Percentiles rank a stretch among this genome's conserved stretches.
phyloP scores from a whole-genome alignment of 441 rosid species.

The Euphorbia celastroides region DNA sequence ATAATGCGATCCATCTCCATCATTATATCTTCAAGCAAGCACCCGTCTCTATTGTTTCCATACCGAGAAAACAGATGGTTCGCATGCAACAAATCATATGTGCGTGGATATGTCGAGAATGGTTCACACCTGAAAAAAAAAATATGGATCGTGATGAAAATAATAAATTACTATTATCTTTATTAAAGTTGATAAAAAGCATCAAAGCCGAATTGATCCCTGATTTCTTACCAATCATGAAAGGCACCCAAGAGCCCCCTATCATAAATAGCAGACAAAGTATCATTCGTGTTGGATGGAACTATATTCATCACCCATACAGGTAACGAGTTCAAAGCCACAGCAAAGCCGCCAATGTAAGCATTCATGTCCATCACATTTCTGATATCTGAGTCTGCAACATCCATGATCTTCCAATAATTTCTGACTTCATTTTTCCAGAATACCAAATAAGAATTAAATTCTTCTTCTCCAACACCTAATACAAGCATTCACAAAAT shows the following conservation, averaged over 20 bases:
- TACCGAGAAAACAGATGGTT: slow-evolving; percentile 60
- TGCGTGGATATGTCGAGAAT: slow-evolving; percentile 91
- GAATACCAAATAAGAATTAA: slow-evolving; percentile 41
- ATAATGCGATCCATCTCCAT: slow-evolving; percentile 88
- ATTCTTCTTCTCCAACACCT: slow-evolving; percentile 67
- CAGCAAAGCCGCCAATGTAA: slow-evolving; percentile 75
- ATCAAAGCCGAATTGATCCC: neutral
- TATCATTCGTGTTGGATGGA: slow-evolving; percentile 60
- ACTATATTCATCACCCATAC: slow-evolving; percentile 94
- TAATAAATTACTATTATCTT: neutral
- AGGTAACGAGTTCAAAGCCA: slow-evolving; percentile 56
- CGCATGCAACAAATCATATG: slow-evolving; percentile 80
- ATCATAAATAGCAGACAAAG: slow-evolving; percentile 67
- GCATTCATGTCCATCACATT: slow-evolving; percentile 97
- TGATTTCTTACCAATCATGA: slow-evolving; percentile 76
- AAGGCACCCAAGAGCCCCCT: slow-evolving; percentile 77
- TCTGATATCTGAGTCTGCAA: slow-evolving; percentile 48
- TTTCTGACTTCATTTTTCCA: slow-evolving; percentile 68
- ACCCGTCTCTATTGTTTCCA: slow-evolving; percentile 47
- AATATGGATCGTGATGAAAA: slow-evolving; percentile 7
- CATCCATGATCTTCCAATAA: slow-evolving; percentile 68
- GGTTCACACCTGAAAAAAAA: slow-evolving; percentile 73
- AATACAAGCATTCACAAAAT: slow-evolving; percentile 11
- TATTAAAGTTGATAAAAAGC: slow-evolving; percentile 6
- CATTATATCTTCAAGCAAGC: slow-evolving; percentile 73